These are phyloP conservation scores for Ophiostoma himal-ulmi DNA, from an alignment of 2,329 filamentous ascomycete genomes.

Conservation along the genomic window DNA sequence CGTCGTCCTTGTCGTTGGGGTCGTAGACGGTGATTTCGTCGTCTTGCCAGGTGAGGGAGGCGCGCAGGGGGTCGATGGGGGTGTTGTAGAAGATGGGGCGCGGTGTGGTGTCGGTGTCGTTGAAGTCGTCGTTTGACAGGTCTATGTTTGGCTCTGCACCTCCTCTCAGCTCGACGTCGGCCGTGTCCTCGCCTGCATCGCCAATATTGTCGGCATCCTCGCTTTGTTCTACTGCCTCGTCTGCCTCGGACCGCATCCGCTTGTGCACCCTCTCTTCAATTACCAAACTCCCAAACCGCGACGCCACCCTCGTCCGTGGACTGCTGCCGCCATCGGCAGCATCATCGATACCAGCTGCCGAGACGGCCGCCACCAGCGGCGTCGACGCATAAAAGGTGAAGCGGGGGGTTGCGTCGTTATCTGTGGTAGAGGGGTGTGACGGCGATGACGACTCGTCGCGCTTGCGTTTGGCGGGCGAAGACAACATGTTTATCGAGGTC, in stretches of 20 bases:
- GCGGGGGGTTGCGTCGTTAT: not conserved
- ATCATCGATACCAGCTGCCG: not conserved
- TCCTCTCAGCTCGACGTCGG: too few species aligned
- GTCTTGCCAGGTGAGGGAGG: slow-evolving; percentile 60
- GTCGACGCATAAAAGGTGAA: slow-evolving; percentile 12
- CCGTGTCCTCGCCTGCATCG: too few species aligned
- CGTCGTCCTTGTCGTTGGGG: slow-evolving; percentile 59
- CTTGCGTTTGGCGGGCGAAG: slow-evolving; percentile 18
- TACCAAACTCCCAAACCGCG: slow-evolving; percentile 47
- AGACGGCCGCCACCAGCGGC: not conserved
- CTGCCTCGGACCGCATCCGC: slow-evolving; percentile 19
- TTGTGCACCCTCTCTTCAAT: slow-evolving; percentile 29
- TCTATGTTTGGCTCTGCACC: not conserved
- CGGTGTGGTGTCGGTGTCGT: not conserved
- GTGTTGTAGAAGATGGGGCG: not conserved
- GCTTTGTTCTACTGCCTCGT: slow-evolving; percentile 28
- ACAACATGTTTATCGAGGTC: not conserved
- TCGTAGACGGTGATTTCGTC: slow-evolving; percentile 64
- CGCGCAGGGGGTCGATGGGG: slow-evolving; percentile 47
- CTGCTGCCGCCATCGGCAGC: slow-evolving; percentile 43
- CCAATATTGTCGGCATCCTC: slow-evolving; percentile 25
- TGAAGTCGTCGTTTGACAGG: not conserved
- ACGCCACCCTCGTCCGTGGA: slow-evolving; percentile 48
- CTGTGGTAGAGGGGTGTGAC: too few species aligned
- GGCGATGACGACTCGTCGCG: not conserved